Percentiles rank a stretch among this genome's conserved stretches.
Evolutionary conservation across 139 green algal genomes (phyloP).

Genomic region (Protoeuglena noctilucae): DNA sequence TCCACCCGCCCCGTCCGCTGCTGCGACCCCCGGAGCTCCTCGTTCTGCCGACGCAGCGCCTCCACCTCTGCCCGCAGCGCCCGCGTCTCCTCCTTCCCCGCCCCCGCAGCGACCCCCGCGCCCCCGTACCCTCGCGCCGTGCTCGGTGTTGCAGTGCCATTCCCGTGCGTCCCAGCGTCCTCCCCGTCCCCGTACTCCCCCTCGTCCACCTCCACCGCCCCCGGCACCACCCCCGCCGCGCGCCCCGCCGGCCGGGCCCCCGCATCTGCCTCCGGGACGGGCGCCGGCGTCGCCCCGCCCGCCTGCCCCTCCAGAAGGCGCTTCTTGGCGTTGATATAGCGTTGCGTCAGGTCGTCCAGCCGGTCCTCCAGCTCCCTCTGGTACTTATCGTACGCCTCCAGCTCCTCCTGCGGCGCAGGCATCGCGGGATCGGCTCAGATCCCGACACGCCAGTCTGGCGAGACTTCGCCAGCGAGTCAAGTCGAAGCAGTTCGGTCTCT

Average conservation of each 20-base stretch:
- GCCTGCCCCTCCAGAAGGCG: not conserved
- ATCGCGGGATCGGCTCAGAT: not conserved
- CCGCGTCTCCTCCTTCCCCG: not conserved
- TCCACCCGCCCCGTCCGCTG: constrained; percentile 15
- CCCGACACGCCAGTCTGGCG: no score
- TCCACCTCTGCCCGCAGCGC: not conserved
- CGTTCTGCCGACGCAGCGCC: not conserved
- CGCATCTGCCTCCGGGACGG: no score
- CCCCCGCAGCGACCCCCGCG: no score
- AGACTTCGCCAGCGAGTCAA: no score
- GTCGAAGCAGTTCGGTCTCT: no score
- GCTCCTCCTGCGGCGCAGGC: constrained; percentile 48
- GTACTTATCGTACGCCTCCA: constrained; percentile 68
- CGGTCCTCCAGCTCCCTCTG: constrained; percentile 22
- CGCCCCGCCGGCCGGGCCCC: not conserved
- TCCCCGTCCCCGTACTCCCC: not conserved
- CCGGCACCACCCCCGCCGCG: no score
- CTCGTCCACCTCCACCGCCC: not conserved
- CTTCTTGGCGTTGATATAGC: constrained; percentile 4
- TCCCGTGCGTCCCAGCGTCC: not conserved
- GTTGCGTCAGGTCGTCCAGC: constrained; percentile 8
- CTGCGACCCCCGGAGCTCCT: not conserved
- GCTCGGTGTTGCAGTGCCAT: no score
- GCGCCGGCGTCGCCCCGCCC: not conserved
- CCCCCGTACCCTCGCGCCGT: no score